phyloP scores from a whole-genome alignment of 2,329 filamentous ascomycete species.

The Pseudogymnoascus sp. region DNA sequence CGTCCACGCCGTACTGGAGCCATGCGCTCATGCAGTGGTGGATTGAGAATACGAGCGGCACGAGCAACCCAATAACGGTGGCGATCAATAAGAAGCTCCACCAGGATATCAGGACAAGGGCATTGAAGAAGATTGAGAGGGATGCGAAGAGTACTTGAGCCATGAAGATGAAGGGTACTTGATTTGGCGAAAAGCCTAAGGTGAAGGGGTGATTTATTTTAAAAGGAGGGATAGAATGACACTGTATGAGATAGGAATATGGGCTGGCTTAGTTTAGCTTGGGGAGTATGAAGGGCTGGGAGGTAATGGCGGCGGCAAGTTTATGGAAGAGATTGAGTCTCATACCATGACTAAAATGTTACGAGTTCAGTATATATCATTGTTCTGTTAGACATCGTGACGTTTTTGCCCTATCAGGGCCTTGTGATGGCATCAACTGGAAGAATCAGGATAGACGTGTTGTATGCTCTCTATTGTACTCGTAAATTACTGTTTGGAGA shows the following conservation, averaged over 20 bases:
- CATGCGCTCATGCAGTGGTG: constrained; percentile 85
- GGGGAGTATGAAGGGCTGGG: not conserved
- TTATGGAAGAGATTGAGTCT: not conserved
- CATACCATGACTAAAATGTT: not conserved
- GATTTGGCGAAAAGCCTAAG: not conserved
- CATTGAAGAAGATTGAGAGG: constrained; percentile 62
- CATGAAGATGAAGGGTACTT: constrained; percentile 36
- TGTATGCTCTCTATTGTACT: not conserved
- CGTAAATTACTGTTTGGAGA: not conserved
- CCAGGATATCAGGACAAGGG: constrained; percentile 57
- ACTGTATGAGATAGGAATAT: not conserved
- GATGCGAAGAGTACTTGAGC: no score
- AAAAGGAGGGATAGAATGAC: not conserved
- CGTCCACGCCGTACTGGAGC: constrained; percentile 87
- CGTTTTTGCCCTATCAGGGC: not conserved
- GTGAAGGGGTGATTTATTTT: not conserved
- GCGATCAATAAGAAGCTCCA: constrained; percentile 59
- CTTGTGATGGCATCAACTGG: not conserved
- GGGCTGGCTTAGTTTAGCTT: not conserved
- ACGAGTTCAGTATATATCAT: not conserved
- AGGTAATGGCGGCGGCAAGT: not conserved
- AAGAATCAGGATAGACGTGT: not conserved
- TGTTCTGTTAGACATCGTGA: not conserved
- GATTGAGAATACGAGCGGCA: constrained; percentile 52
- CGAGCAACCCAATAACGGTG: constrained; percentile 49